These are phyloP conservation scores for Penium margaritaceum DNA, from an alignment of 139 green algal genomes.

Conservation along the genomic window DNA sequence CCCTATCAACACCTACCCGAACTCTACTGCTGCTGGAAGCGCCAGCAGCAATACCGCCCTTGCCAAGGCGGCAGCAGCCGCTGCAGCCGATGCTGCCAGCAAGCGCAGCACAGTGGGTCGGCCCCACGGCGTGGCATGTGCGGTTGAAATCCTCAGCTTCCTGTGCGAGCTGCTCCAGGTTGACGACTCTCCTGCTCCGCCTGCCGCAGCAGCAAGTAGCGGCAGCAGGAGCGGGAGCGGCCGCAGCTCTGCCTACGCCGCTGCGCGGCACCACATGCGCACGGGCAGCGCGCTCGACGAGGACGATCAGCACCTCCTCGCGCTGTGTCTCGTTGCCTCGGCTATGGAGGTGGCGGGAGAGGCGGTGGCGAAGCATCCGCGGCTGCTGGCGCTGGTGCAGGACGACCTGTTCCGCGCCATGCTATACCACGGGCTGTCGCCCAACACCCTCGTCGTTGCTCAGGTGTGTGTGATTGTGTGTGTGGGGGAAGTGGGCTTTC, in stretches of 20 bases:
- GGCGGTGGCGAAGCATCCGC: slow-evolving; percentile 47
- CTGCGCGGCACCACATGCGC: too few species aligned
- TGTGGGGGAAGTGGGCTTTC: background rate
- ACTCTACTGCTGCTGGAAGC: too few species aligned
- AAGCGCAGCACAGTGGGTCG: too few species aligned
- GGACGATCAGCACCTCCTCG: slow-evolving; percentile 60
- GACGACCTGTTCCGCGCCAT: slow-evolving; percentile 62
- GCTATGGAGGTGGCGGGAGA: slow-evolving; percentile 51
- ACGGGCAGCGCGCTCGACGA: slow-evolving; percentile 8
- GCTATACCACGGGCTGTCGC: slow-evolving; percentile 43
- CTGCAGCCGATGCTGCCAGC: too few species aligned
- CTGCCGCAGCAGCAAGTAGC: background rate
- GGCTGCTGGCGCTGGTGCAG: slow-evolving; percentile 59
- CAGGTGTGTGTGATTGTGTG: slow-evolving; percentile 44
- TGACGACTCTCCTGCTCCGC: slow-evolving; percentile 23
- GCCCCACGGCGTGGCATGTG: slow-evolving; percentile 46
- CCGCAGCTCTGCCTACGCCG: too few species aligned
- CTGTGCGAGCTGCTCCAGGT: slow-evolving; percentile 36
- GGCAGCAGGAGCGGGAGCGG: background rate
- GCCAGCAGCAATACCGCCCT: too few species aligned
- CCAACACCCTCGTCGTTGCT: slow-evolving; percentile 48
- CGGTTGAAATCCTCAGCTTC: slow-evolving; percentile 52
- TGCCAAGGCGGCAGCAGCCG: too few species aligned
- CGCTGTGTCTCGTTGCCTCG: slow-evolving; percentile 64
- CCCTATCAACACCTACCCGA: too few species aligned